Evolutionary conservation across 352 stramenopile species (phyloP).

Genomic region (Pythium chondricola): DNA sequence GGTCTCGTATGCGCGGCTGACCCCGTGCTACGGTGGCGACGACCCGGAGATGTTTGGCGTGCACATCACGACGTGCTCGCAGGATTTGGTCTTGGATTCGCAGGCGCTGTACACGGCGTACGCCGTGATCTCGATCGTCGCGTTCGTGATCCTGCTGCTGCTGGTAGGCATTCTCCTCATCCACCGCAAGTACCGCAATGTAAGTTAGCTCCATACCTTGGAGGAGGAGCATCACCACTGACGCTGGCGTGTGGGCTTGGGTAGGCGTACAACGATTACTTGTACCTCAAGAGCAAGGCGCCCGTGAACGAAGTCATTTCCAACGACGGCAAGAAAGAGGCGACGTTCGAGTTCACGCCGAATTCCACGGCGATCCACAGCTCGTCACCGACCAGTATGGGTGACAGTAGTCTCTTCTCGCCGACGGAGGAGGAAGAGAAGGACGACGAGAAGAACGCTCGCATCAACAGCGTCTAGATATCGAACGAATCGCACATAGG

Average conservation of each 20-base stretch:
- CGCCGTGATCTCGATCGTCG: constrained; percentile 49
- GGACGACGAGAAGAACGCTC: constrained; percentile 16
- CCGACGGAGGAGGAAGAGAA: constrained; percentile 19
- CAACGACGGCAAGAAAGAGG: constrained; percentile 59
- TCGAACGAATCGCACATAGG: not conserved
- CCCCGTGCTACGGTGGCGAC: constrained; percentile 52
- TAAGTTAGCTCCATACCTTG: too few relatives aligned
- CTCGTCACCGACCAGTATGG: constrained; percentile 18
- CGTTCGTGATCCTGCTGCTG: constrained; percentile 58
- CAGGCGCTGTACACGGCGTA: constrained; percentile 73
- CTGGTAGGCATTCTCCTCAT: constrained; percentile 60
- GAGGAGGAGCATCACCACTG: too few relatives aligned
- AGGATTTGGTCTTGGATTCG: constrained; percentile 67
- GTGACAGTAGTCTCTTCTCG: constrained; percentile 1
- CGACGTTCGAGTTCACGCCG: constrained; percentile 71
- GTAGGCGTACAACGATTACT: constrained; percentile 69
- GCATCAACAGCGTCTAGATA: constrained; percentile 17
- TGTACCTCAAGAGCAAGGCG: constrained; percentile 78
- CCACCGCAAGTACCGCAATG: constrained; percentile 73
- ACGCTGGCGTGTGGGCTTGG: too few relatives aligned
- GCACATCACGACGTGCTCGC: constrained; percentile 51
- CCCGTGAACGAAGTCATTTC: constrained; percentile 45
- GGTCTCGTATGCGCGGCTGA: constrained; percentile 46
- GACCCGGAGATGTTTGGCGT: constrained; percentile 34
- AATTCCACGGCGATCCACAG: constrained; percentile 46